Conservation (phyloP, 331 rosid genomes). For the Saraca asoca region DNA sequence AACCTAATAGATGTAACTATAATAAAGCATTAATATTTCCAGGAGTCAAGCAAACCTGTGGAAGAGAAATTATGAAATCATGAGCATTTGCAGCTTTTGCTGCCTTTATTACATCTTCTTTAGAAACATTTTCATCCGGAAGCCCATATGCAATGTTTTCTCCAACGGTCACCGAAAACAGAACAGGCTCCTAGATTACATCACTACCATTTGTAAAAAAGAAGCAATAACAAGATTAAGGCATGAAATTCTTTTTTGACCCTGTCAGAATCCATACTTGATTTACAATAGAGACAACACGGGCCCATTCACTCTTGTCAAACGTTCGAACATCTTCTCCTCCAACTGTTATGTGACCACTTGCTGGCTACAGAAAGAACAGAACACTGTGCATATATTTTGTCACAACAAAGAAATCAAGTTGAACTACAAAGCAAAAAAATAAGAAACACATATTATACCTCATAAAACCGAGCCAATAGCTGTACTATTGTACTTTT, state of each 20-base stretch:
- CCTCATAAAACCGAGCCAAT: conserved; percentile 96
- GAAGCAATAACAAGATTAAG: conserved; percentile 21
- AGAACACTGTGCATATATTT: conserved; percentile 24
- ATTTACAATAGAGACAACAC: conserved; percentile 75
- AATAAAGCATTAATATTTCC: conserved; percentile 19
- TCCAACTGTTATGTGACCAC: conserved; percentile 79
- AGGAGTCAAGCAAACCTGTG: conserved; percentile 62
- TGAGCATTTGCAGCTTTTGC: conserved; percentile 99
- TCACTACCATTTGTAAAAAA: conserved; percentile 4
- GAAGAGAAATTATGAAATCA: conserved; percentile 89
- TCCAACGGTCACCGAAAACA: conserved; percentile 90
- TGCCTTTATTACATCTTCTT: conserved; percentile 89
- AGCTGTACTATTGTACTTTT: conserved; percentile 94
- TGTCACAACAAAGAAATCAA: conserved; percentile 26
- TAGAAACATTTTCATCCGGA: conserved; percentile 86
- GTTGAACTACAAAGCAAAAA: conserved; percentile 25
- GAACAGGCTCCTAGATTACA: conserved; percentile 81
- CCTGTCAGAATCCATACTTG: conserved; percentile 53
- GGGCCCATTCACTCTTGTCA: conserved; percentile 97
- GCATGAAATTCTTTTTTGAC: background rate
- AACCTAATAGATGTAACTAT: background rate
- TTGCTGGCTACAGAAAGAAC: conserved; percentile 64
- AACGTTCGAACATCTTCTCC: conserved; percentile 89
- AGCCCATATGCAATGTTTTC: conserved; percentile 98
- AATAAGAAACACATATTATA: conserved; percentile 36